A percentile compares a stretch with the other conserved stretches of the same genome.
Evolutionary conservation across 225 moss, liverwort and hornwort species (phyloP).

Genomic region (Rhytidiadelphus loreus): DNA sequence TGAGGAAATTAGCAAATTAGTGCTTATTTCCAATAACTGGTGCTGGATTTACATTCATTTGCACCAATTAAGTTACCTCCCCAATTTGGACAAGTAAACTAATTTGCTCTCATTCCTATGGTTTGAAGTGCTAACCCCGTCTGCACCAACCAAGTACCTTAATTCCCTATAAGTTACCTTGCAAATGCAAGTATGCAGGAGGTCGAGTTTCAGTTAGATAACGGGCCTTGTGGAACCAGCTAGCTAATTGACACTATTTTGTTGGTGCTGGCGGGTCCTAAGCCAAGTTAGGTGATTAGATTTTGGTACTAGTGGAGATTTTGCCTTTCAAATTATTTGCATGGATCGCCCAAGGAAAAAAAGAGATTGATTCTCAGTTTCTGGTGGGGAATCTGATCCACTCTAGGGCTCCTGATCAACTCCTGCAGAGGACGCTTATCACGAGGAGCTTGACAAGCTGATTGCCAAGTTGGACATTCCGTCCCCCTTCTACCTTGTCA

Average conservation of each 20-base stretch:
- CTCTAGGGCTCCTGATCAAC: constrained; percentile 82
- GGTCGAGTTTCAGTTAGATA: not conserved
- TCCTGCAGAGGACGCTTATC: constrained; percentile 97
- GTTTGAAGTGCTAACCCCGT: not conserved
- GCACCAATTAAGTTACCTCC: not conserved
- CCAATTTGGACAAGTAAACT: not conserved
- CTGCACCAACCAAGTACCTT: not conserved
- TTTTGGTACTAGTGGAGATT: not conserved
- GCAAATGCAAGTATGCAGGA: not conserved
- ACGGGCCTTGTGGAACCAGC: no score
- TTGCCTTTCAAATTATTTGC: not conserved
- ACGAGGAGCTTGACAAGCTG: constrained; percentile 96
- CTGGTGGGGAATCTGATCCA: constrained; percentile 65
- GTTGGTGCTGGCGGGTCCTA: not conserved
- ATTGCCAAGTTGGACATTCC: constrained; percentile 65
- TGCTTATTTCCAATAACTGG: not conserved
- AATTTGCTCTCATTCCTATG: not conserved
- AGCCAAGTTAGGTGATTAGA: not conserved
- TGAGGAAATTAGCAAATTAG: not conserved
- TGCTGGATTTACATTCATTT: not conserved
- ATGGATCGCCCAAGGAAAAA: not conserved
- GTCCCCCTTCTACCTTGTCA: constrained; percentile 82
- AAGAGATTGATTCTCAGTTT: constrained; percentile 37
- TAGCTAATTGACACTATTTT: no score
- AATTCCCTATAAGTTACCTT: not conserved